Percentiles rank a stretch among this genome's conserved stretches.
Evolutionary conservation across 2,329 filamentous ascomycete genomes (phyloP).

Genomic region (Grosmannia serpens): DNA sequence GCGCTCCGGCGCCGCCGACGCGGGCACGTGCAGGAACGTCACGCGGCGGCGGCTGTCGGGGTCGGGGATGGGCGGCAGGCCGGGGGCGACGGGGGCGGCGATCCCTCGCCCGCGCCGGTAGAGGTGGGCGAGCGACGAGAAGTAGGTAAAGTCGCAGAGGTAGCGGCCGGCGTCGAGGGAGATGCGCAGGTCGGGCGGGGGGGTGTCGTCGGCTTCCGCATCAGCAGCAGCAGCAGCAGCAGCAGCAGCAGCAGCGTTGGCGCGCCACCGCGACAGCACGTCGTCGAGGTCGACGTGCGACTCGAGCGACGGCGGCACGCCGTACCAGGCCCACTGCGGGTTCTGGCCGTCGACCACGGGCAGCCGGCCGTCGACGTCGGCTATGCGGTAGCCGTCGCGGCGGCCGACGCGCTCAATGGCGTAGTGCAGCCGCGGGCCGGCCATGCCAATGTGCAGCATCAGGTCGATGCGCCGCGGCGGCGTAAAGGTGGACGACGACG

Average conservation of each 20-base stretch:
- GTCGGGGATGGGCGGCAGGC: not conserved
- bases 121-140: slow-evolving; percentile 51
- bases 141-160: slow-evolving; percentile 71
- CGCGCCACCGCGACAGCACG: slow-evolving; percentile 44
- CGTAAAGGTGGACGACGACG: not conserved
- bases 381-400: slow-evolving; percentile 57
- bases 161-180: slow-evolving; percentile 63
- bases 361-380: slow-evolving; percentile 55
- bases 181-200: slow-evolving; percentile 38
- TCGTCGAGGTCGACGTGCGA: slow-evolving; percentile 47
- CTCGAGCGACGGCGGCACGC: slow-evolving; percentile 40
- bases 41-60: slow-evolving; percentile 31
- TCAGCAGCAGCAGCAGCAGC: not conserved
- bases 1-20: slow-evolving; percentile 36
- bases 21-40: slow-evolving; percentile 63
- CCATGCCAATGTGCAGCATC: slow-evolving; percentile 72
- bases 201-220: slow-evolving; percentile 23
- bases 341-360: slow-evolving; percentile 30
- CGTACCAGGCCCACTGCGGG: slow-evolving; percentile 41
- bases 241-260: slow-evolving; percentile 28
- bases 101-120: slow-evolving; percentile 28
- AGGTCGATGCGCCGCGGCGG: slow-evolving; percentile 41
- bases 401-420: slow-evolving; percentile 60
- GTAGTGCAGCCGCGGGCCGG: slow-evolving; percentile 52
- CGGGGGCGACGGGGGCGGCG: not conserved